These are phyloP conservation scores for Dichotomopilus funicola DNA, from an alignment of 2,329 filamentous ascomycete species.

Conservation along the genomic window DNA sequence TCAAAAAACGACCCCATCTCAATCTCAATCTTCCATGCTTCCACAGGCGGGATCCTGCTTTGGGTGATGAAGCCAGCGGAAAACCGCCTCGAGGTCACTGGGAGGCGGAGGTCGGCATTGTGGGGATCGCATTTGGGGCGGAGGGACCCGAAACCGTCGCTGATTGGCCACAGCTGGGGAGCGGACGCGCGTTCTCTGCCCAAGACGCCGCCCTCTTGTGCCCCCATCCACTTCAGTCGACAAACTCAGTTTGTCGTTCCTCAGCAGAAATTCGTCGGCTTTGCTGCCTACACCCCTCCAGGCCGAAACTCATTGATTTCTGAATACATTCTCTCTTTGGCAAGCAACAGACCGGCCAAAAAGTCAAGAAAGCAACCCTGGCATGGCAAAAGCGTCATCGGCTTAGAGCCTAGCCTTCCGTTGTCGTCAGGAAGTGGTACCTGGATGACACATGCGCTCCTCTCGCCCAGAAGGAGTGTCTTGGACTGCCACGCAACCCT, in stretches of 20 bases:
- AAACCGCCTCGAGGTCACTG: background rate
- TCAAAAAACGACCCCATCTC: no score
- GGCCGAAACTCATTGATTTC: no score
- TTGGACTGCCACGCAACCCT: conserved; percentile 21
- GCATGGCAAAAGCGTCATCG: background rate
- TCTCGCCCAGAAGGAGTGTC: background rate
- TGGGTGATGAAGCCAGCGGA: background rate
- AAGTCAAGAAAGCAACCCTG: background rate
- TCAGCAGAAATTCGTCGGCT: background rate
- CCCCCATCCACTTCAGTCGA: conserved; percentile 10
- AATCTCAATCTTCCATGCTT: no score
- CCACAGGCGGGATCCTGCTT: no score
- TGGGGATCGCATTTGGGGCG: conserved; percentile 20
- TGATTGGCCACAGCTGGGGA: conserved; percentile 18
- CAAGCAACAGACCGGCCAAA: background rate
- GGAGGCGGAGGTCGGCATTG: conserved; percentile 14
- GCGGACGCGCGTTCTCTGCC: conserved; percentile 23
- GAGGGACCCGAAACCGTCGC: conserved; percentile 14
- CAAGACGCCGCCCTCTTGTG: conserved; percentile 15
- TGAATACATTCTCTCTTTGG: background rate
- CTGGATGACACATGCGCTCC: background rate
- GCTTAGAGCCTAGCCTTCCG: background rate
- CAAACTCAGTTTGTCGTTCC: background rate
- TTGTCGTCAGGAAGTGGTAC: background rate
- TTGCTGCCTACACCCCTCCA: conserved; percentile 15